A percentile compares a stretch with the other conserved stretches of the same genome.
Conservation (phyloP, 1,139 yeast genomes). For the Saccharomyces hybrid region DNA sequence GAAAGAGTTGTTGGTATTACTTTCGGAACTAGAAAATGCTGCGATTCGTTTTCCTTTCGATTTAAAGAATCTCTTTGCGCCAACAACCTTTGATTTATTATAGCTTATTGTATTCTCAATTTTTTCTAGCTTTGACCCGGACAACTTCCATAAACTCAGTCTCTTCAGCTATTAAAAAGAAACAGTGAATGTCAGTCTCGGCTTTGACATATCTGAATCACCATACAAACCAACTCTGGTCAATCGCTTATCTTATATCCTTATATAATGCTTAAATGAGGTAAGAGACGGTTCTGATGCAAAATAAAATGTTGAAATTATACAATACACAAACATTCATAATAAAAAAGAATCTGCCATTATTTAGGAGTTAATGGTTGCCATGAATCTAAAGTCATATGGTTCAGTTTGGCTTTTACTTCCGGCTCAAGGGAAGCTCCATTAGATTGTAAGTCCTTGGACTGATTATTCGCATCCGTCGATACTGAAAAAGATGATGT, state of each 20-base stretch:
- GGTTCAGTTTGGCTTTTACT: slow-evolving; percentile 21
- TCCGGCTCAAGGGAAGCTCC: slow-evolving; percentile 18
- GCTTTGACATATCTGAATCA: background rate
- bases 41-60: background rate
- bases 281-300: background rate
- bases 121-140: background rate
- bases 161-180: background rate
- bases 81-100: background rate
- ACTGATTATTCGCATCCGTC: background rate
- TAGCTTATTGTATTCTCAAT: background rate
- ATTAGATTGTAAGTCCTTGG: slow-evolving; percentile 5
- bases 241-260: background rate
- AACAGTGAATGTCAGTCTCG: background rate
- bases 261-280: background rate
- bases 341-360: slow-evolving; percentile 1
- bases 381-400: slow-evolving; percentile 46
- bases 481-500: slow-evolving; percentile 21
- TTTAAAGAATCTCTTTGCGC: background rate
- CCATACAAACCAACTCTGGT: background rate
- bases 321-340: background rate
- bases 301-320: background rate
- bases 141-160: background rate
- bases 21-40: background rate
- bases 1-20: background rate
- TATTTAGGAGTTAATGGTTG: slow-evolving; percentile 37